Base-by-base conservation (phyloP, 2,329 filamentous ascomycete genomes). In the Fusarium domesticum region DNA sequence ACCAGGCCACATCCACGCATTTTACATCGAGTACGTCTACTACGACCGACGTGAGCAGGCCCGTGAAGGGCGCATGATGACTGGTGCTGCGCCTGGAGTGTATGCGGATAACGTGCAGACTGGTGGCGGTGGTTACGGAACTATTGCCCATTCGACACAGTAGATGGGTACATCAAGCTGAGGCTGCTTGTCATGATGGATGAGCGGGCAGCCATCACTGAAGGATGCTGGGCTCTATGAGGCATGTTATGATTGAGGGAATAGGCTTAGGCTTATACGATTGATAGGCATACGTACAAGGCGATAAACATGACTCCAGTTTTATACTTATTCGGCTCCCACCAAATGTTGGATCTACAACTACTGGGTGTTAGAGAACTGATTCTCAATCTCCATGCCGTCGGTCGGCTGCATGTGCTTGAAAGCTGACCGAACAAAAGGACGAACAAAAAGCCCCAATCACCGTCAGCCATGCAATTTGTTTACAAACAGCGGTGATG, bases 21-120 rank as follows among this genome's bases (percentile, higher is more conserved):
- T 91, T 66, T 93, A 91, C 64, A 56, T 89, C 49, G 82, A 90
- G 67, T 95, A 90, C 64, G 74, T 95, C 50, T 95, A 91, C 71
- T 92, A 85, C 66, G 80, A 88, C 59, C 84, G 85, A 31, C 77
- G 76, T 41, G 83, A 88, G 56, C 78, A 83, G 62, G 75, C 76
- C 2, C 69, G 74, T 35, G 70, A 77, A 25, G 85, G 85, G 5
- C 71, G 74, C 10, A 74, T 75, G 47, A 70, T 75, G 16, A 70
- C 73, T 4, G 60, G 68, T 7, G 75, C 73, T 2, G 85, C 85
- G 2, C 81, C 86, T 0, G 85, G 85, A 19, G 78, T 91, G 15
- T 91, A 85, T 64, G 87, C 81, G 57, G 77, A 86, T 28, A 78
- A 79, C 28, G 79, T 91, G n/a, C 84, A 89, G 69, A 80, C 72